Conservation (phyloP, 768 basidiomycete genomes). For the Termitomyces sp. region DNA sequence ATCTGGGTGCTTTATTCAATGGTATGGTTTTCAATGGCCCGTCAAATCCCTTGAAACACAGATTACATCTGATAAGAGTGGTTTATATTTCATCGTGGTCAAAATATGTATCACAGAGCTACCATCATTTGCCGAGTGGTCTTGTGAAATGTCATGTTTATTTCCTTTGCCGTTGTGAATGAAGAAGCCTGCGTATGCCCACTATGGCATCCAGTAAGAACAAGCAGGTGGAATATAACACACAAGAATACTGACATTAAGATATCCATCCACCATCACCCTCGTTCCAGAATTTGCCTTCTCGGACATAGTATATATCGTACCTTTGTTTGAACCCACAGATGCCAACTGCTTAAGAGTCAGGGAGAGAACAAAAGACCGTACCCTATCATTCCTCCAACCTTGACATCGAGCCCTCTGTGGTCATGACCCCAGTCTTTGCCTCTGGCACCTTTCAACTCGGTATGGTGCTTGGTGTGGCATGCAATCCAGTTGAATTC, state of each 20-base stretch:
- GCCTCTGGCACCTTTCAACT: slow-evolving; percentile 15
- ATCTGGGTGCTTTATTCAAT: background rate
- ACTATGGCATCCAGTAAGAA: background rate
- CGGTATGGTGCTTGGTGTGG: slow-evolving; percentile 16
- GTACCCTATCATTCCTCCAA: slow-evolving; percentile 13
- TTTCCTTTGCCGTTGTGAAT: background rate
- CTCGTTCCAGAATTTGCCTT: slow-evolving; percentile 11
- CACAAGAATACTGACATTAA: slow-evolving; percentile 3
- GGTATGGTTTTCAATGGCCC: background rate
- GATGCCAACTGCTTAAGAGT: background rate
- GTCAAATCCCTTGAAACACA: background rate
- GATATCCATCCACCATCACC: slow-evolving; percentile 12
- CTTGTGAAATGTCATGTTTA: slow-evolving; percentile 5
- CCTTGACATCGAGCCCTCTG: slow-evolving; percentile 17
- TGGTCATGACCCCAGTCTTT: slow-evolving; percentile 21
- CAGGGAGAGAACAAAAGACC: background rate
- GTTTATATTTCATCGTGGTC: background rate
- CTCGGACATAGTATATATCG: slow-evolving; percentile 8
- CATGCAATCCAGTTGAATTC: slow-evolving; percentile 16
- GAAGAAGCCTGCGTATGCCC: slow-evolving; percentile 9
- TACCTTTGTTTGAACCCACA: background rate
- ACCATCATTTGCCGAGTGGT: background rate
- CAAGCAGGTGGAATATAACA: background rate
- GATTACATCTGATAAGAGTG: background rate
- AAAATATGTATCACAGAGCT: background rate